Base-by-base conservation (phyloP, 2,329 filamentous ascomycete genomes). In the Hymenotorrendiella dingleyae region DNA sequence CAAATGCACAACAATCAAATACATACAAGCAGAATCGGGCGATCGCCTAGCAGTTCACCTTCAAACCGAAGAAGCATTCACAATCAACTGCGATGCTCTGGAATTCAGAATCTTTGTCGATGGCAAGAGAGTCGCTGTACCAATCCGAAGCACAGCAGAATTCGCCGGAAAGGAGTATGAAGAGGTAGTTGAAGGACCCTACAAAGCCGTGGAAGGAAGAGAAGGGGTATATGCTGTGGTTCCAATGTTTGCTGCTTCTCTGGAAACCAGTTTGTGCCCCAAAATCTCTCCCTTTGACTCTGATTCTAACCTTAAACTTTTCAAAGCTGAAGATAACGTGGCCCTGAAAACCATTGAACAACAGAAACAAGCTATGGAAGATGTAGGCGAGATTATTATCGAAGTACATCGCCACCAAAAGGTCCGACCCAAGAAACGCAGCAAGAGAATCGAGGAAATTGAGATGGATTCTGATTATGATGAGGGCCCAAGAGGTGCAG, bases 251-350 rank as follows among this genome's bases (percentile, higher is more conserved):
- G 52, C 53, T 26, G 9, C 36, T 6, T 38, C 43, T 37, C 36
- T 54, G 23, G 37, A 49, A n/a, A 47, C 36, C 0, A 44, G 49
- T 51, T 27, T 36, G 47, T 45, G 14, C 11, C n/a, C 20, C 20
- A 21, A 8, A 6, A 23, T n/a, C 6, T 14, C 7, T 23, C 32
- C n/a, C 2, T 12, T 24, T 26, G 20, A 16, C 3, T 17, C 17
- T 2, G 26, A 29, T 12, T n/a, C n/a, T n/a, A n/a, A n/a, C n/a
- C n/a, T n/a, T n/a, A 21, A 14, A 28, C n/a, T 30, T 8, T 27
- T 17, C 19, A 38, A 30, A 23, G n/a, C 8, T 6, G 17, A 34
- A 19, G 10, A n/a, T n/a, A n/a, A n/a, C n/a, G n/a, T n/a, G n/a
- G n/a, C n/a, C n/a, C n/a, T n/a, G n/a, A n/a, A n/a, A n/a, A n/a